These are phyloP conservation scores for Amanita polypyramis DNA, from an alignment of 768 basidiomycete species.

Conservation along the genomic window DNA sequence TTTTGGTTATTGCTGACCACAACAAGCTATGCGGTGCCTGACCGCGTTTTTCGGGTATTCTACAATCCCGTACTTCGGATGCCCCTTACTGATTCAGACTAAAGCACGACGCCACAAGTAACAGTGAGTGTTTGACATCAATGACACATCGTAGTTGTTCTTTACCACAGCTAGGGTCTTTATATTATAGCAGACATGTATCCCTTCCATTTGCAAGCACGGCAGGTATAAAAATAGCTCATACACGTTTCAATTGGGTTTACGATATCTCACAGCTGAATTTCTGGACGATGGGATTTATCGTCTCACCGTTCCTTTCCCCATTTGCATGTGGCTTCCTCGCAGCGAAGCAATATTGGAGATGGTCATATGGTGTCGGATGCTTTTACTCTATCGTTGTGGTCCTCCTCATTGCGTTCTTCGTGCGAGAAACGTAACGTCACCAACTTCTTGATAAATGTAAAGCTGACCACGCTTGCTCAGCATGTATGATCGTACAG, in stretches of 20 bases:
- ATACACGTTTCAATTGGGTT: background rate
- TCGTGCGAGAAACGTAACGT: constrained; percentile 56
- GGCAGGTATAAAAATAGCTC: constrained; percentile 31
- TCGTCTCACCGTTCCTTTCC: constrained; percentile 52
- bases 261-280: constrained; percentile 32
- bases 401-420: constrained; percentile 43
- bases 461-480: background rate
- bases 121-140: background rate
- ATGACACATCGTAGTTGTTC: background rate
- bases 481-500: constrained; percentile 54
- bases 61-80: background rate
- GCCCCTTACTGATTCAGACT: background rate
- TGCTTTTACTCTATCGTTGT: constrained; percentile 48
- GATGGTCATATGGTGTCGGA: constrained; percentile 62
- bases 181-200: constrained; percentile 44
- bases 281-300: constrained; percentile 66
- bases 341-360: constrained; percentile 46
- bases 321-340: constrained; percentile 64
- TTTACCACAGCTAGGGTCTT: constrained; percentile 22
- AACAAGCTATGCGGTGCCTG: constrained; percentile 44
- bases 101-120: constrained; percentile 4
- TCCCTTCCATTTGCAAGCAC: constrained; percentile 54
- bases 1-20: background rate
- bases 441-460: background rate
- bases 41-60: constrained; percentile 44